A percentile compares a stretch with the other conserved stretches of the same genome.
These are phyloP conservation scores for Backusella tuberculispora DNA, from an alignment of 192 early-diverging fungal genomes.

Conservation along the genomic window DNA sequence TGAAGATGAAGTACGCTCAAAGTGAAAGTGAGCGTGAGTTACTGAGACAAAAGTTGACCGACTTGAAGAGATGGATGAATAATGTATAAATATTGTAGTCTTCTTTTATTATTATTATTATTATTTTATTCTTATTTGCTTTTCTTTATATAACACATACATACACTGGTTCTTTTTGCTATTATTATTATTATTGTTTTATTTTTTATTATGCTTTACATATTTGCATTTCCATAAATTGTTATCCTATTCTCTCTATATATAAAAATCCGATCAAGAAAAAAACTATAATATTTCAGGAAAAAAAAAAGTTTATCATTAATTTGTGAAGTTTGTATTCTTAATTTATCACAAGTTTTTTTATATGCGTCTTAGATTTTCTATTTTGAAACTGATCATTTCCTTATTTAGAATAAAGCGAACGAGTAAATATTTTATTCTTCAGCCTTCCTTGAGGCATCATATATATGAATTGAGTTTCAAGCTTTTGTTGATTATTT, in stretches of 20 bases:
- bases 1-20: constrained; percentile 82
- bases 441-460: too few relatives aligned
- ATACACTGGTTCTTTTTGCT: constrained; percentile 14
- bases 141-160: constrained; percentile 11
- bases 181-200: neutral
- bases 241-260: constrained; percentile 5
- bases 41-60: constrained; percentile 67
- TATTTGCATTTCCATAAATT: constrained; percentile 10
- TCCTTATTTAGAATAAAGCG: too few relatives aligned
- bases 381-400: too few relatives aligned
- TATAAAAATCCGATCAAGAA: neutral
- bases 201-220: neutral
- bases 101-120: neutral
- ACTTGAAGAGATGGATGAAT: constrained; percentile 63
- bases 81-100: neutral
- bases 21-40: constrained; percentile 78
- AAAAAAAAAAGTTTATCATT: too few relatives aligned
- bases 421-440: too few relatives aligned
- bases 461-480: too few relatives aligned
- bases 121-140: neutral
- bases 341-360: too few relatives aligned
- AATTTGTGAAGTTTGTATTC: too few relatives aligned
- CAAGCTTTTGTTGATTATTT: too few relatives aligned
- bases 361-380: too few relatives aligned
- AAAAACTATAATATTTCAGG: too few relatives aligned